These are phyloP conservation scores for Microcyclosporella mali DNA, from an alignment of 2,329 filamentous ascomycete species.

Conservation along the genomic window DNA sequence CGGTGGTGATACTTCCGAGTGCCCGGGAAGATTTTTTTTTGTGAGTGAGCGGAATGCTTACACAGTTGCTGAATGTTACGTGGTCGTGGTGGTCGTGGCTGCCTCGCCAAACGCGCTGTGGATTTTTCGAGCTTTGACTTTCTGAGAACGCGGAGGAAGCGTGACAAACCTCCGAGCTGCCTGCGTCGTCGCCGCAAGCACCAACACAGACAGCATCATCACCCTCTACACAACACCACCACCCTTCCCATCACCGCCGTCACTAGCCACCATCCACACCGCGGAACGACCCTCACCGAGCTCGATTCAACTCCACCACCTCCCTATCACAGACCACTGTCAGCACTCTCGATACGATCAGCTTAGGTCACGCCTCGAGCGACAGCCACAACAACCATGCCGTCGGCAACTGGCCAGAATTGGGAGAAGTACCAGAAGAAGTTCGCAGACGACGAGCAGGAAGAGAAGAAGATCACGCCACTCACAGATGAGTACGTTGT, in stretches of 20 bases:
- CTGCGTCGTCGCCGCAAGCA: neutral
- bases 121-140: neutral
- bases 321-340: neutral
- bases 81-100: neutral
- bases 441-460: conserved; percentile 91
- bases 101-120: neutral
- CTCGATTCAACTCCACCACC: neutral
- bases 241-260: conserved; percentile 6
- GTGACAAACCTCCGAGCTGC: neutral
- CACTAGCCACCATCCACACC: conserved; percentile 1
- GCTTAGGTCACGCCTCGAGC: neutral
- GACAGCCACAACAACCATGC: conserved; percentile 52
- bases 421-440: conserved; percentile 98
- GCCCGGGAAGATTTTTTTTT: neutral
- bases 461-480: conserved; percentile 99
- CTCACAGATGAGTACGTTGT: conserved; percentile 85
- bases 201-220: too few species aligned
- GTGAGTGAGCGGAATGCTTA: neutral
- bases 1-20: too few species aligned
- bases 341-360: neutral
- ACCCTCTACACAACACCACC: neutral
- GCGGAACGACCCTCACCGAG: neutral
- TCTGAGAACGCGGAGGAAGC: conserved; percentile 2
- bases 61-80: neutral
- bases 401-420: conserved; percentile 84